These are phyloP conservation scores for Bathelium albidoporum DNA, from an alignment of 495 filamentous ascomycete species.

Conservation along the genomic window DNA sequence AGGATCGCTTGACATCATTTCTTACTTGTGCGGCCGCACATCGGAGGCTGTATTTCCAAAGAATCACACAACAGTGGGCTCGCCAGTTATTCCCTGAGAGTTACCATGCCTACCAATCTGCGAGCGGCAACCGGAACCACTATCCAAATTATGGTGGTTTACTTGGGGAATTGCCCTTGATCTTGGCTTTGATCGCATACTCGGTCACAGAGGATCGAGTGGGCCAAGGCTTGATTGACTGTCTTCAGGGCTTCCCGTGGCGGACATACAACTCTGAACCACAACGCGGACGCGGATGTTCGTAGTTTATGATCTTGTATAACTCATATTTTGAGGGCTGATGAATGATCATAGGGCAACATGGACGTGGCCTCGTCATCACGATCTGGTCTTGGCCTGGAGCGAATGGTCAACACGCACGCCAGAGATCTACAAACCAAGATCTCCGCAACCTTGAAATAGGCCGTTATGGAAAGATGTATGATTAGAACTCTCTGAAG, in stretches of 20 bases:
- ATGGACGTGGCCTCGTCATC: background rate
- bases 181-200: constrained; percentile 26
- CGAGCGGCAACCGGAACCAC: background rate
- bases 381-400: background rate
- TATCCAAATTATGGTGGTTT: constrained; percentile 15
- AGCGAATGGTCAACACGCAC: background rate
- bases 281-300: background rate
- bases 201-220: constrained; percentile 2
- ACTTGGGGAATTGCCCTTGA: constrained; percentile 24
- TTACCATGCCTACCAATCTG: constrained; percentile 11
- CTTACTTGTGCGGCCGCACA: constrained; percentile 4
- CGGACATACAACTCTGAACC: background rate
- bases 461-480: background rate
- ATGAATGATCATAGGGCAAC: background rate
- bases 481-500: background rate
- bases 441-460: background rate
- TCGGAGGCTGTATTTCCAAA: constrained; percentile 13
- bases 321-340: background rate
- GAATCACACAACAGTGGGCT: constrained; percentile 17
- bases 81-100: constrained; percentile 22
- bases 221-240: background rate
- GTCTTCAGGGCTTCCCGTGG: background rate
- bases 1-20: background rate
- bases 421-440: background rate
- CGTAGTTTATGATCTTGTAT: background rate